These are phyloP conservation scores for Hansenula lynferdii DNA, from an alignment of 1,139 yeast genomes.

Conservation along the genomic window DNA sequence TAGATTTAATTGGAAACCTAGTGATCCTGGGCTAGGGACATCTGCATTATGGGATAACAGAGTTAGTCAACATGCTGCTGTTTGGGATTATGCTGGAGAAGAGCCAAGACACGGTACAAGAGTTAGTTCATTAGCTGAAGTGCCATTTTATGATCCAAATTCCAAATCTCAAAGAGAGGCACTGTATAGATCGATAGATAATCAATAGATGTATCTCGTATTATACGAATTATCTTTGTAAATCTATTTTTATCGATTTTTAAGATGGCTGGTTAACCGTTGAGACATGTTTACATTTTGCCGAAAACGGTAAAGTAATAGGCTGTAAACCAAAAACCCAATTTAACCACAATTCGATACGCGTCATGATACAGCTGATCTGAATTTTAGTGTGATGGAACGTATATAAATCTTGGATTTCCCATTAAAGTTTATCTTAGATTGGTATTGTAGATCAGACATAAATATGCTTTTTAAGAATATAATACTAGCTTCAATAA, in stretches of 20 bases:
- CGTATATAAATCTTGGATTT: too few relatives aligned
- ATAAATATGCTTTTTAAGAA: constrained; percentile 8
- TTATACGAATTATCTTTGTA: too few relatives aligned
- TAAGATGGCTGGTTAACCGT: too few relatives aligned
- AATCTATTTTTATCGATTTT: too few relatives aligned
- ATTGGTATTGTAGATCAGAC: too few relatives aligned
- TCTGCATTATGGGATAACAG: constrained; percentile 13
- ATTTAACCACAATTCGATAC: too few relatives aligned
- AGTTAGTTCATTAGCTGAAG: constrained; percentile 9
- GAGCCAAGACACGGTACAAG: constrained; percentile 11
- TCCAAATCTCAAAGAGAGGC: constrained; percentile 11
- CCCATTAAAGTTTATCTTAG: too few relatives aligned
- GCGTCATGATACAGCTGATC: too few relatives aligned
- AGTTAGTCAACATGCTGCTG: constrained; percentile 8
- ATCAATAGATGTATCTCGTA: too few relatives aligned
- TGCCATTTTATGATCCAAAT: constrained; percentile 6
- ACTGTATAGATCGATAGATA: too few relatives aligned
- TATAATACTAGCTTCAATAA: constrained; percentile 2
- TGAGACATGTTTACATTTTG: neutral
- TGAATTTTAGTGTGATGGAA: too few relatives aligned
- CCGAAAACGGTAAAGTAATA: neutral
- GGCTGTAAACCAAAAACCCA: neutral
- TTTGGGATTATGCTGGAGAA: constrained; percentile 19
- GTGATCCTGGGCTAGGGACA: constrained; percentile 3
- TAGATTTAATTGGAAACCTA: constrained; percentile 9